These are phyloP conservation scores for Leccinellum albellum DNA, from an alignment of 768 basidiomycete species.

Conservation along the genomic window DNA sequence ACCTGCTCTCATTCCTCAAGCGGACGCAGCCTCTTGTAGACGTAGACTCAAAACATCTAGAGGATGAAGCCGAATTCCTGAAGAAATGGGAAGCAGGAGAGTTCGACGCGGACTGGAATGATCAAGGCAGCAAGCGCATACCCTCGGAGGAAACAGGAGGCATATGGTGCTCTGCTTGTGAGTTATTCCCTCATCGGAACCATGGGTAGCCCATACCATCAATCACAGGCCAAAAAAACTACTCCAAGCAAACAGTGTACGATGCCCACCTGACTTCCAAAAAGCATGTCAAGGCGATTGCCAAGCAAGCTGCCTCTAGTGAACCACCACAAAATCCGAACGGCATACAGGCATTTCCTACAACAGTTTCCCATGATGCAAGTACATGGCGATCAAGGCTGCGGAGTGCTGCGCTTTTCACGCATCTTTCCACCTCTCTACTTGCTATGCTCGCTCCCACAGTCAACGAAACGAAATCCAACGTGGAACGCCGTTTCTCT, in stretches of 20 bases:
- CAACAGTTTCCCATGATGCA: conserved; percentile 33
- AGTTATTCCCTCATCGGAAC: conserved; percentile 31
- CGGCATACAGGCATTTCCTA: conserved; percentile 22
- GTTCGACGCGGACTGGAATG: conserved; percentile 70
- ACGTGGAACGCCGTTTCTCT: conserved; percentile 94
- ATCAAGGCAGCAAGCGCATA: conserved; percentile 36
- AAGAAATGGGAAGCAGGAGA: conserved; percentile 76
- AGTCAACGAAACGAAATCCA: conserved; percentile 88
- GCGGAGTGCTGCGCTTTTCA: conserved; percentile 65
- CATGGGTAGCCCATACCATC: conserved; percentile 1
- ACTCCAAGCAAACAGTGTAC: conserved; percentile 97
- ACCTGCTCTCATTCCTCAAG: conserved; percentile 83
- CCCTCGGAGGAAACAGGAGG: conserved; percentile 49
- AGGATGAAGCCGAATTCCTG: conserved; percentile 68
- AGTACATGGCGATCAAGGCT: conserved; percentile 43
- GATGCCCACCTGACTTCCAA: conserved; percentile 94
- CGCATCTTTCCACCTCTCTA: conserved; percentile 66
- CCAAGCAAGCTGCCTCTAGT: conserved; percentile 56
- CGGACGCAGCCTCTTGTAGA: conserved; percentile 83
- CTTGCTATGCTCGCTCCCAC: conserved; percentile 59
- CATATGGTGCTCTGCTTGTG: conserved; percentile 94
- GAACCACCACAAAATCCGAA: conserved; percentile 34
- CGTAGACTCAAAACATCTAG: conserved; percentile 60
- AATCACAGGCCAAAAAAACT: conserved; percentile 80
- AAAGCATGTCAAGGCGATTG: conserved; percentile 90